These are phyloP conservation scores for Tulasnella sp. DNA, from an alignment of 768 basidiomycete genomes.

Conservation along the genomic window DNA sequence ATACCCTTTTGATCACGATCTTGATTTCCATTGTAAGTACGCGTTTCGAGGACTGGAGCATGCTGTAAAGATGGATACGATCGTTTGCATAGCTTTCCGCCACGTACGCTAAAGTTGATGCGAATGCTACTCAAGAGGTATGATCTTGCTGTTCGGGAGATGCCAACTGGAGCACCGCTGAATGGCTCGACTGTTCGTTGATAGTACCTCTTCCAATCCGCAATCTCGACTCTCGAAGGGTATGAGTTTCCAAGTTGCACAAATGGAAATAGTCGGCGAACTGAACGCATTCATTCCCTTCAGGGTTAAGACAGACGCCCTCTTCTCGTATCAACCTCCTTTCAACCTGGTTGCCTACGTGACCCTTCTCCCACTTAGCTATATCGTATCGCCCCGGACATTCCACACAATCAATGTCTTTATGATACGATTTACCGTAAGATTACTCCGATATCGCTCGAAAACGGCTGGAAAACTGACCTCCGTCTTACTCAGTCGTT, in stretches of 20 bases:
- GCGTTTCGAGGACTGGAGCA: no score
- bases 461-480: slow-evolving; percentile 1
- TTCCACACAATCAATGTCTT: slow-evolving; percentile 83
- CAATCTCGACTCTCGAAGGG: slow-evolving; percentile 86
- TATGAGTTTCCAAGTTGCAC: slow-evolving; percentile 26
- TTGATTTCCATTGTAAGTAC: slow-evolving; percentile 60
- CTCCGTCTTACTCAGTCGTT: slow-evolving; percentile 43
- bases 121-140: slow-evolving; percentile 59
- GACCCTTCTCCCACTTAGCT: slow-evolving; percentile 73
- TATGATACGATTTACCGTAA: slow-evolving; percentile 69
- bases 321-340: slow-evolving; percentile 88
- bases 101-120: slow-evolving; percentile 14
- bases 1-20: slow-evolving; percentile 74
- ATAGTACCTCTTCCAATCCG: slow-evolving; percentile 79
- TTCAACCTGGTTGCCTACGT: slow-evolving; percentile 78
- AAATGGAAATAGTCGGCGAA: slow-evolving; percentile 3
- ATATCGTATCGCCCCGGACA: slow-evolving; percentile 60
- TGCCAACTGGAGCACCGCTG: background rate
- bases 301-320: slow-evolving; percentile 79
- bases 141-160: slow-evolving; percentile 7
- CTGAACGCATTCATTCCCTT: slow-evolving; percentile 16
- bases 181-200: background rate
- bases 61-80: no score
- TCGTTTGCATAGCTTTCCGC: slow-evolving; percentile 12
- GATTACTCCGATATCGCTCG: slow-evolving; percentile 19